phyloP scores from a whole-genome alignment of 2,329 filamentous ascomycete species.

The Geoglossum cookeanum region DNA sequence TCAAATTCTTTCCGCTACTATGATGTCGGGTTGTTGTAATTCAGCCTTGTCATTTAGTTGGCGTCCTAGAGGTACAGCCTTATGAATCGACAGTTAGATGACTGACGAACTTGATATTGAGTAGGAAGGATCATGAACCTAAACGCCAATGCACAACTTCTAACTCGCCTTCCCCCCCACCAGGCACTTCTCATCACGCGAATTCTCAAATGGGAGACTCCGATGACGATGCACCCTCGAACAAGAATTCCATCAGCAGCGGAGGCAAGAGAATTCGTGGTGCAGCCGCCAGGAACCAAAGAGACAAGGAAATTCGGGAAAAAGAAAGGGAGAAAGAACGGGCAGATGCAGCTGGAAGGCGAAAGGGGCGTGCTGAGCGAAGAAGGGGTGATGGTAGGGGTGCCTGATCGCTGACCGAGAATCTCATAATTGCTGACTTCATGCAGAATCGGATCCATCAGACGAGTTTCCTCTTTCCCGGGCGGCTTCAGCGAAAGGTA shows the following conservation, averaged over 20 bases:
- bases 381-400: constrained; percentile 58
- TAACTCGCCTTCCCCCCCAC: constrained; percentile 54
- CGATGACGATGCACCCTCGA: constrained; percentile 41
- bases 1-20: constrained; percentile 14
- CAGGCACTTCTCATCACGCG: constrained; percentile 12
- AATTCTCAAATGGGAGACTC: constrained; percentile 41
- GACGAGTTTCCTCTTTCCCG: constrained; percentile 40
- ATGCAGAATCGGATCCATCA: constrained; percentile 48
- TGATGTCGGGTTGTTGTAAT: too few relatives aligned
- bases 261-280: constrained; percentile 39
- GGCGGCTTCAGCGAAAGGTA: not conserved
- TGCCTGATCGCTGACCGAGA: constrained; percentile 5
- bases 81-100: not conserved
- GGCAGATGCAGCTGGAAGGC: constrained; percentile 55
- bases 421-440: not conserved
- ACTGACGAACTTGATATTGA: not conserved
- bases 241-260: constrained; percentile 15
- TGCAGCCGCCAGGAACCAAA: constrained; percentile 32
- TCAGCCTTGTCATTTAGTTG: too few relatives aligned
- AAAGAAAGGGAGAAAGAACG: constrained; percentile 59
- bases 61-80: constrained; percentile 8
- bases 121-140: constrained; percentile 46
- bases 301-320: constrained; percentile 26
- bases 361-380: constrained; percentile 65
- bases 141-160: constrained; percentile 78